Percentiles rank a stretch among this genome's conserved stretches.
phyloP scores from a whole-genome alignment of 306 rosid species.

The Trifolium subterraneum region DNA sequence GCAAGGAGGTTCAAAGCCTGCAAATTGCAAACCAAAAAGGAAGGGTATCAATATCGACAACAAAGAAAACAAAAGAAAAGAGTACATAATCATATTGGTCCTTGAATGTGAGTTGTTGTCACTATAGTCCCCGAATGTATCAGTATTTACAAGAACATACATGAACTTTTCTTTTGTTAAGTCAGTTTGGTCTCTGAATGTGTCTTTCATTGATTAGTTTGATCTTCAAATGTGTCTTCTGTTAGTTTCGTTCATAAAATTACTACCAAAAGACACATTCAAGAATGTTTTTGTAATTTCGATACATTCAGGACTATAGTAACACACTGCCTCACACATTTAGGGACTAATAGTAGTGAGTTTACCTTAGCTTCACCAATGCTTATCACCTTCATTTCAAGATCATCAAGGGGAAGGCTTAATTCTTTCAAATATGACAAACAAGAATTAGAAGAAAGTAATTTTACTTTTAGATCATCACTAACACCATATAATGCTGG shows the following conservation, averaged over 20 bases:
- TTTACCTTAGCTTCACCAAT: conserved; percentile 36
- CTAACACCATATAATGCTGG: conserved; percentile 39
- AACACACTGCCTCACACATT: neutral
- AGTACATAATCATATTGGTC: neutral
- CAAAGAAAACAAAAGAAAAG: neutral
- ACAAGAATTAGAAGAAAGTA: conserved; percentile 8
- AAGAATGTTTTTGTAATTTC: neutral
- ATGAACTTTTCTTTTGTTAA: neutral
- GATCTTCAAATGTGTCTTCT: neutral
- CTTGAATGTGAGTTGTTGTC: neutral
- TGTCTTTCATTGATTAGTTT: neutral
- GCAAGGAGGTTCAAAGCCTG: conserved; percentile 40
- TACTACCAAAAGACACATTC: neutral
- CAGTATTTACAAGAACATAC: neutral
- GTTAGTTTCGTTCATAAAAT: neutral
- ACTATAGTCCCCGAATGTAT: neutral
- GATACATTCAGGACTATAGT: neutral
- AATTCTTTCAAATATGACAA: conserved; percentile 39
- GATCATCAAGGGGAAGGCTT: conserved; percentile 37
- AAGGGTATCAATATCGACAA: neutral
- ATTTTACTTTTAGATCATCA: conserved; percentile 36
- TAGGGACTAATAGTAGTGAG: neutral
- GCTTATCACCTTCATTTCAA: conserved; percentile 39
- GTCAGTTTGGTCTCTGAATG: no score
- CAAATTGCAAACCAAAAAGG: neutral